Base-by-base conservation (phyloP, 257 asterid species). In the Forsythia suspensa region DNA sequence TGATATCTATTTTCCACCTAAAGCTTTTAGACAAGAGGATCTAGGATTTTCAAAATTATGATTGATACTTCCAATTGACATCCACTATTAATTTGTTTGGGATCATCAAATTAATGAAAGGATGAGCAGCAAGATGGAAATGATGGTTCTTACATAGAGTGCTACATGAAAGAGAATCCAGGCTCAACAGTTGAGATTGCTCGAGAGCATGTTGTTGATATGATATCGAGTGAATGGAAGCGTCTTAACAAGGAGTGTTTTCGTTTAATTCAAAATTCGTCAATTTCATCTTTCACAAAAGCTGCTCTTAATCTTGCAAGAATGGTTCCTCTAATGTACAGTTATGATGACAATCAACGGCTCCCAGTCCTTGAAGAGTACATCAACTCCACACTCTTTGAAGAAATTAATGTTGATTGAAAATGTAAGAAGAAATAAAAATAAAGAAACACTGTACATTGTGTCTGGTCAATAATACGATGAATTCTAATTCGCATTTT, bases 61-160 rank as follows among this genome's bases (percentile, higher is more conserved):
- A 57, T 55, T 13, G 55, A 46, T 13, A 46, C 34, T 46, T 46
- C 55, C 34, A 29, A 1, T 29, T 29, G 34, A 29, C 34, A 29
- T 29, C 34, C 34, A 1, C 2, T 29, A 29, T 29, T 29, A 29
- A 1, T 29, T 29, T 29, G 34, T 29, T 29, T 29, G 34, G 34
- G 34, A 29, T 29, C 34, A 1, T 6, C 9, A 55, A 6, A n/a
- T 7, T 16, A 55, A 55, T 9, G 71, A 11, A 78, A 85, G 90
- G 93, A 89, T 37, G 90, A 89, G 79, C 48, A 85, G 6, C 89
- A 87, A 84, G 79, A 77, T 43, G 90, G 90, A 13, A 20, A 73
- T 11, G 90, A 86, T 55, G 88, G 91, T 10, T 87, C 89, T 0
- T 87, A 84, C 18, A 51, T 88, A 6, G 80, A 86, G 18, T 87